A percentile compares a stretch with the other conserved stretches of the same genome.
phyloP scores from a whole-genome alignment of 2,329 filamentous ascomycete species.

The Trichoderma breve region DNA sequence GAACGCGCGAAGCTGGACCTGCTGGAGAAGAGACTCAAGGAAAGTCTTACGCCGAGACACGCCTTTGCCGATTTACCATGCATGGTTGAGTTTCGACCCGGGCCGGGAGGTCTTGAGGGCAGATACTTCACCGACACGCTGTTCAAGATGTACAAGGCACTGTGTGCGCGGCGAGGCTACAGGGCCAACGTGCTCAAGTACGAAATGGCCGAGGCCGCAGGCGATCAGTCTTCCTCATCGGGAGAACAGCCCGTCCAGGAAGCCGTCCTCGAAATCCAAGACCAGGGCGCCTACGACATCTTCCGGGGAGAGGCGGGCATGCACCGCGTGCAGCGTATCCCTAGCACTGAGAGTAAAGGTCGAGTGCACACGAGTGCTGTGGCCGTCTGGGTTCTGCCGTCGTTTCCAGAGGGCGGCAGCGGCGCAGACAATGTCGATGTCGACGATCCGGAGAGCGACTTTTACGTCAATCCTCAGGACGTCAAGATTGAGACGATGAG shows the following conservation, averaged over 20 bases:
- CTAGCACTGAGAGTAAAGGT: slow-evolving; percentile 85
- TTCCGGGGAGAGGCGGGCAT: slow-evolving; percentile 90
- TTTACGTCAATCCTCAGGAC: slow-evolving; percentile 82
- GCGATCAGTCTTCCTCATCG: slow-evolving; percentile 49
- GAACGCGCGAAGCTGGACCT: slow-evolving; percentile 61
- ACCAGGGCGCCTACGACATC: slow-evolving; percentile 73
- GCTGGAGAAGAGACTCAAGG: slow-evolving; percentile 68
- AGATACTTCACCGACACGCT: slow-evolving; percentile 85
- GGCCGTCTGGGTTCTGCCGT: slow-evolving; percentile 87
- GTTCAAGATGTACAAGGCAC: slow-evolving; percentile 83
- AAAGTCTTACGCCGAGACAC: slow-evolving; percentile 78
- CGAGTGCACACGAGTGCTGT: slow-evolving; percentile 92
- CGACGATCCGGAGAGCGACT: slow-evolving; percentile 85
- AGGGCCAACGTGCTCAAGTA: slow-evolving; percentile 72
- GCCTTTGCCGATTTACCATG: slow-evolving; percentile 89
- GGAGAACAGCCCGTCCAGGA: slow-evolving; percentile 74
- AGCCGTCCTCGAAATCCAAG: slow-evolving; percentile 80
- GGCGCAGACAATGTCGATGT: slow-evolving; percentile 55
- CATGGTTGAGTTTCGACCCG: slow-evolving; percentile 86
- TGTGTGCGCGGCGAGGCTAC: slow-evolving; percentile 69
- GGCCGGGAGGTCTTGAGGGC: slow-evolving; percentile 87
- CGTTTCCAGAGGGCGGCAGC: slow-evolving; percentile 56
- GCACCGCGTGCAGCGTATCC: slow-evolving; percentile 90
- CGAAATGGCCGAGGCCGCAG: slow-evolving; percentile 67
- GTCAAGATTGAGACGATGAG: slow-evolving; percentile 87